phyloP scores from a whole-genome alignment of 148 eudicot genomes.

The Salicornia ramosissima region DNA sequence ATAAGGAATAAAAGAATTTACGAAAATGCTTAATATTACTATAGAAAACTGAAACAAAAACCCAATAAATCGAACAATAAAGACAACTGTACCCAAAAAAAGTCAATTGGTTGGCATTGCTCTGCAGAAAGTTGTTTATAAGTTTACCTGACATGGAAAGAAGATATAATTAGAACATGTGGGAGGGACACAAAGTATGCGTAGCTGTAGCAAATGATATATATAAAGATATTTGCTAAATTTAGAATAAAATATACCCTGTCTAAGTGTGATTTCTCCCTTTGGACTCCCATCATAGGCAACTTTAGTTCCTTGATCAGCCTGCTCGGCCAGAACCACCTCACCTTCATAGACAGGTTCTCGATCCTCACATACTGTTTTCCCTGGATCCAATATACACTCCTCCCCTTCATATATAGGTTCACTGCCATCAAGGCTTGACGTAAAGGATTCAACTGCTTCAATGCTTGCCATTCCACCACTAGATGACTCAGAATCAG shows the following conservation, averaged over 20 bases:
- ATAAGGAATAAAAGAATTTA: slow-evolving; percentile 15
- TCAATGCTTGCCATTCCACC: slow-evolving; percentile 32
- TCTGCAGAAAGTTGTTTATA: slow-evolving; percentile 63
- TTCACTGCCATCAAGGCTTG: slow-evolving; percentile 55
- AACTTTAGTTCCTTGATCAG: slow-evolving; percentile 34
- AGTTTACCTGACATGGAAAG: slow-evolving; percentile 54
- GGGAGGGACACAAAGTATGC: neutral
- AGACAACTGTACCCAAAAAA: slow-evolving; percentile 55
- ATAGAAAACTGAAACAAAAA: neutral
- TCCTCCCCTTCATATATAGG: slow-evolving; percentile 97
- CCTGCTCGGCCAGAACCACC: slow-evolving; percentile 71
- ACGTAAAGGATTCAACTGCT: slow-evolving; percentile 43
- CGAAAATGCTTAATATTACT: neutral
- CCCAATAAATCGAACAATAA: neutral
- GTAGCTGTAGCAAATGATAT: neutral
- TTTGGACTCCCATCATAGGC: slow-evolving; percentile 30
- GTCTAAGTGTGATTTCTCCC: slow-evolving; percentile 46
- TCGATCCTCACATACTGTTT: slow-evolving; percentile 35
- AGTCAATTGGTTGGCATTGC: slow-evolving; percentile 82
- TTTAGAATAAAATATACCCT: slow-evolving; percentile 41
- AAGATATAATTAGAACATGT: slow-evolving; percentile 6
- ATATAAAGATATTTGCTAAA: neutral
- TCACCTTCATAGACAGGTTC: slow-evolving; percentile 96
- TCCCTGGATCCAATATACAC: slow-evolving; percentile 57
- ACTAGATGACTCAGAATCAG: slow-evolving; percentile 40